A percentile compares a stretch with the other conserved stretches of the same genome.
These are phyloP conservation scores for Fusarium neocosmosporiellum DNA, from an alignment of 2,329 filamentous ascomycete genomes.

Conservation along the genomic window DNA sequence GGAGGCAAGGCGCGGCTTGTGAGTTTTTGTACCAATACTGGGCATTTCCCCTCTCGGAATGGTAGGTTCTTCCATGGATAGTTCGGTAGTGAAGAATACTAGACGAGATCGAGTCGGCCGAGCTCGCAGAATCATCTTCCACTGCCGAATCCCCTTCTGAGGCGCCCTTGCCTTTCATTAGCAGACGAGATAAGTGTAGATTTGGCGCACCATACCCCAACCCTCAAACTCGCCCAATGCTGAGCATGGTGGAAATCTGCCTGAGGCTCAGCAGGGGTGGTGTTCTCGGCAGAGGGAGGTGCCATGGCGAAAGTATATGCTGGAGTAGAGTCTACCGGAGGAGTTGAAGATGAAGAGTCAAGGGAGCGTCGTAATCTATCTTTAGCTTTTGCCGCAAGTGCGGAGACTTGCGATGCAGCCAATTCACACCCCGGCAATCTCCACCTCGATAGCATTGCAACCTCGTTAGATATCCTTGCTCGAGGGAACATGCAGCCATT, in stretches of 20 bases:
- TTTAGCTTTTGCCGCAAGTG: neutral
- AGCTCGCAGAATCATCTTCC: neutral
- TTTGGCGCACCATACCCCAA: neutral
- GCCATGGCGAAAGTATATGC: neutral
- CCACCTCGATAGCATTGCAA: neutral
- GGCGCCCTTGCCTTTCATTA: neutral
- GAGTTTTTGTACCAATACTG: neutral
- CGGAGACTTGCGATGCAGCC: neutral
- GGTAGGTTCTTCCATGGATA: conserved; percentile 10
- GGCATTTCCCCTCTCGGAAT: neutral
- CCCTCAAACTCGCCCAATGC: conserved; percentile 13
- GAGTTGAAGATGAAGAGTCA: neutral
- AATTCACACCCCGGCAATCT: neutral
- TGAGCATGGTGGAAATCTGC: conserved; percentile 9
- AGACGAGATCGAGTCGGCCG: conserved; percentile 6
- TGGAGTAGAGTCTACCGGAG: neutral
- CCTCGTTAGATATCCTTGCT: neutral
- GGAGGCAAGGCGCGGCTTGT: neutral
- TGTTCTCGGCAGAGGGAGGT: neutral
- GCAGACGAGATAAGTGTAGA: neutral
- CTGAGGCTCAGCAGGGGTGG: neutral
- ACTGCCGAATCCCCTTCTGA: neutral
- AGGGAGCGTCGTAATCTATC: neutral
- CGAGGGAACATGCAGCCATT: neutral
- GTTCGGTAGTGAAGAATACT: neutral